Base-by-base conservation (phyloP, 2,329 filamentous ascomycete genomes). In the Lojkania enalia region DNA sequence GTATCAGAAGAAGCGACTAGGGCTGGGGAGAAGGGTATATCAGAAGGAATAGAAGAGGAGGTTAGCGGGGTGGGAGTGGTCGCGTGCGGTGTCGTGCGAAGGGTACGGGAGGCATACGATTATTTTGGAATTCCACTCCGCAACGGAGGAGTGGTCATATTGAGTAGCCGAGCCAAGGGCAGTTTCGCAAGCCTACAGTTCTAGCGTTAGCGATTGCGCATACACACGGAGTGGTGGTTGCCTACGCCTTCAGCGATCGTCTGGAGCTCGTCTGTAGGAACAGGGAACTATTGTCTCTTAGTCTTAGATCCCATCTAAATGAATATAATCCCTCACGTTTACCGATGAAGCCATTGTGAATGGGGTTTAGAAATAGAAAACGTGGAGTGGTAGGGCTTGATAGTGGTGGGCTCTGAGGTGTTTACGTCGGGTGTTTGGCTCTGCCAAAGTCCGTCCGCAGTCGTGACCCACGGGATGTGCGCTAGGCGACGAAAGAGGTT, bases 71-170 rank as follows among this genome's bases (percentile, higher is more conserved):
- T 43, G 37, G 29, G 19, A 6, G 11, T 33, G 30, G 30, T 33
- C 30, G 30, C 30, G 30, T 33, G 30, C 7, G 30, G 30, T 33
- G 30, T 16, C 31, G 43, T 12, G 31, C 25, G 15, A 18, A 35
- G 38, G 44, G 36, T 37, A 35, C 42, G 32, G 39, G 42, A 33
- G 49, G 76, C 83, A 61, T 81, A 95, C 90, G 71, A 97, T 96
- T 71, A 99, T 97, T 55, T 80, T 77, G 23, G 87, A 87, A 77
- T 97, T 97, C 92, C 92, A 97, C 59, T 83, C 76, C 67, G 87
- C 83, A 25, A 92, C 95, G 67, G 87, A 86, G 44, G 84, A 74
- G 73, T 97, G 94, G 55, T 95, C 87, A 76, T 99, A 99, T 73
- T 81, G 85, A 51, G 89, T 84, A 48, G 84, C 84, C 52, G 74